These are phyloP conservation scores for Penicillium goetzii DNA, from an alignment of 495 filamentous ascomycete species.

Conservation along the genomic window DNA sequence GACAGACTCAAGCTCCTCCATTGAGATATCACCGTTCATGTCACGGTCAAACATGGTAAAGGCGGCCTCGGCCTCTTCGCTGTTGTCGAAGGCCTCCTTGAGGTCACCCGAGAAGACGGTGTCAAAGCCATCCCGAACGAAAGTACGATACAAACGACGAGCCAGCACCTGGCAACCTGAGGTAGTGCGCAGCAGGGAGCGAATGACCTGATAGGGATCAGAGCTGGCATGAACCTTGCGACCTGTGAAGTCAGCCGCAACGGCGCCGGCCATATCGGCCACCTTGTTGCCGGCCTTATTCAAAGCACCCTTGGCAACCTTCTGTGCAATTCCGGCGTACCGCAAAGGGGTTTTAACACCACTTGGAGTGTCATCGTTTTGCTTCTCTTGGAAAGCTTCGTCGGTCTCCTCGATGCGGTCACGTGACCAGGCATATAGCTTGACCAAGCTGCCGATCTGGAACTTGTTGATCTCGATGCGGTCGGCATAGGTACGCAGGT, in stretches of 20 bases:
- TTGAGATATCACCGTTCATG: conserved; percentile 94
- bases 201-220: conserved; percentile 80
- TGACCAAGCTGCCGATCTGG: conserved; percentile 76
- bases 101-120: conserved; percentile 78
- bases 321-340: conserved; percentile 64
- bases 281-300: conserved; percentile 82
- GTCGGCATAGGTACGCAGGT: conserved; percentile 87
- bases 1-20: conserved; percentile 91
- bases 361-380: conserved; percentile 37
- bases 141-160: conserved; percentile 89
- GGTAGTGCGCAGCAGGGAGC: conserved; percentile 74
- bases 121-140: conserved; percentile 72
- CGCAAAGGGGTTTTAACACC: conserved; percentile 75
- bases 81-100: conserved; percentile 75
- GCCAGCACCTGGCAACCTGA: conserved; percentile 83
- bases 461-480: conserved; percentile 93
- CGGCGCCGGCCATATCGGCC: conserved; percentile 83
- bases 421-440: conserved; percentile 83
- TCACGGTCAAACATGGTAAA: conserved; percentile 96
- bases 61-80: conserved; percentile 88
- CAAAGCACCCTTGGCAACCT: conserved; percentile 71
- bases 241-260: conserved; percentile 95
- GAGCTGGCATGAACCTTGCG: conserved; percentile 70
- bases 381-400: conserved; percentile 67
- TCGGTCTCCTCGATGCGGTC: conserved; percentile 71